Conservation (phyloP, 2,329 filamentous ascomycete genomes). For the Talaromyces sp. region DNA sequence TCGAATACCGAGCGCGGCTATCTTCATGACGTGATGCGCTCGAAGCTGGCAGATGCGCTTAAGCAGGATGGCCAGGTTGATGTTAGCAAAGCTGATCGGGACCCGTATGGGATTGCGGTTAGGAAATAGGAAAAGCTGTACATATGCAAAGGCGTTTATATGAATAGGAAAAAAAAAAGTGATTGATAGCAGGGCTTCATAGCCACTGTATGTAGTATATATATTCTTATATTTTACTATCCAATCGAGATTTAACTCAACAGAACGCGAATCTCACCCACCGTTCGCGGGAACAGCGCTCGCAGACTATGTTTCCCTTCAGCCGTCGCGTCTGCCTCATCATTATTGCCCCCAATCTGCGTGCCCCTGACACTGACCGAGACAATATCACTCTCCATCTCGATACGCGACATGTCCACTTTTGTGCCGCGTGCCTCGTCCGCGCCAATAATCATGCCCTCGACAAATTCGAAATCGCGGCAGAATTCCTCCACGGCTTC, state of each 20-base stretch:
- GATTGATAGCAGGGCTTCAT: background rate
- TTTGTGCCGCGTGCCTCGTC: constrained; percentile 47
- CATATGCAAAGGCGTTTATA: background rate
- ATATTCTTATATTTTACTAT: background rate
- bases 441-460: constrained; percentile 55
- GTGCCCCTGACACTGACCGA: constrained; percentile 14
- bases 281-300: constrained; percentile 59
- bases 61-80: constrained; percentile 52
- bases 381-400: constrained; percentile 19
- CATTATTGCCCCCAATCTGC: constrained; percentile 14
- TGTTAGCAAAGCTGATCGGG: constrained; percentile 74
- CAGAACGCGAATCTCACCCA: constrained; percentile 60
- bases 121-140: background rate
- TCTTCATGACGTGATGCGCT: constrained; percentile 65
- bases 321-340: constrained; percentile 33
- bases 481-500: constrained; percentile 81
- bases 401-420: constrained; percentile 27
- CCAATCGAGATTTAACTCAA: constrained; percentile 43
- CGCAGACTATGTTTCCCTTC: constrained; percentile 40
- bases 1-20: constrained; percentile 90
- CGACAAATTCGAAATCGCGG: constrained; percentile 70
- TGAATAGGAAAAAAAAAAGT: background rate
- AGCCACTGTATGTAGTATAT: background rate
- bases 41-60: constrained; percentile 59
- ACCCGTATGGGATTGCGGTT: constrained; percentile 77